These are phyloP conservation scores for Ephemerocybe angulata DNA, from an alignment of 768 basidiomycete species.

Conservation along the genomic window DNA sequence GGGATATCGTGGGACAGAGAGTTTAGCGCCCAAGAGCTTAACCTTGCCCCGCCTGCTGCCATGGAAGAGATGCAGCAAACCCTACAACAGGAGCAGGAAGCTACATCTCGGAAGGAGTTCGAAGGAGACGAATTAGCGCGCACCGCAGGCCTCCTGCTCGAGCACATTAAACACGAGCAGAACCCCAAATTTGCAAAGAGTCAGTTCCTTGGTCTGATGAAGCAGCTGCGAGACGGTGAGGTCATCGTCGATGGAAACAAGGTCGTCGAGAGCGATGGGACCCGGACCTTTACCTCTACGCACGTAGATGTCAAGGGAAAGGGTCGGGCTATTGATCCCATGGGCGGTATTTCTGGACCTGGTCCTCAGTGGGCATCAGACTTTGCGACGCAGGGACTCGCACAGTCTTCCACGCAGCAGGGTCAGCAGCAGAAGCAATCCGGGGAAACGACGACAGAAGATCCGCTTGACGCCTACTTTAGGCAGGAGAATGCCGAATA, in stretches of 20 bases:
- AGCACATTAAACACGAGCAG: constrained; percentile 68
- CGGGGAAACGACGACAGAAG: constrained; percentile 23
- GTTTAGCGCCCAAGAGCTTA: constrained; percentile 55
- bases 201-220: constrained; percentile 83
- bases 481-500: constrained; percentile 69
- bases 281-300: constrained; percentile 18
- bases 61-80: constrained; percentile 20
- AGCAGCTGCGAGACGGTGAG: constrained; percentile 73
- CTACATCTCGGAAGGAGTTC: constrained; percentile 14
- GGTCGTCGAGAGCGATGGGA: constrained; percentile 57
- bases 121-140: constrained; percentile 73
- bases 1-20: constrained; percentile 61
- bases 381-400: neutral
- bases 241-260: constrained; percentile 75
- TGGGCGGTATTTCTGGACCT: constrained; percentile 5
- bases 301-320: constrained; percentile 63
- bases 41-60: constrained; percentile 22
- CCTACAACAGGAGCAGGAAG: constrained; percentile 13
- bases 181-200: constrained; percentile 86
- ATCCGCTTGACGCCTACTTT: constrained; percentile 66
- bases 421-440: constrained; percentile 6
- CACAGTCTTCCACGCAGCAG: constrained; percentile 1
- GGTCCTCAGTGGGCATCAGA: neutral
- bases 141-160: constrained; percentile 74
- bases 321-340: constrained; percentile 43